These are phyloP conservation scores for Termitomyces bulborhizus DNA, from an alignment of 768 basidiomycete genomes.

Conservation along the genomic window DNA sequence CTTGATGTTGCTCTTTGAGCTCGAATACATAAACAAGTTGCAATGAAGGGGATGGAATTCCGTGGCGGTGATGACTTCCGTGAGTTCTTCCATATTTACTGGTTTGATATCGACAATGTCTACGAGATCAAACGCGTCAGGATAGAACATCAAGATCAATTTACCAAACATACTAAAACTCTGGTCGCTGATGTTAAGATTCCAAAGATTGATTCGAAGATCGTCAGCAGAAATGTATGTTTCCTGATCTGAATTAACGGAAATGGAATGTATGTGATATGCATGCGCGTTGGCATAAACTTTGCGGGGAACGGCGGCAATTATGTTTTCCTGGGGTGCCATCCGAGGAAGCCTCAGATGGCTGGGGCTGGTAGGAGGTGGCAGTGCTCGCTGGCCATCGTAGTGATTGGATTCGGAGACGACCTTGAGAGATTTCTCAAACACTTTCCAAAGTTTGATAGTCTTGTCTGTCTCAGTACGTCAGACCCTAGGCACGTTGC, in stretches of 20 bases:
- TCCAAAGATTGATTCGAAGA: constrained; percentile 96
- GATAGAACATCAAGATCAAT: background rate
- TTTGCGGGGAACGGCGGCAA: constrained; percentile 96
- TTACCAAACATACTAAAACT: constrained; percentile 80
- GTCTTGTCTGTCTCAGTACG: constrained; percentile 76
- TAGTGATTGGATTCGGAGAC: constrained; percentile 95
- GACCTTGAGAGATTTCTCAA: constrained; percentile 93
- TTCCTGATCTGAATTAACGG: constrained; percentile 98
- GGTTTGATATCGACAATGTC: constrained; percentile 99
- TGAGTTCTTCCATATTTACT: constrained; percentile 99
- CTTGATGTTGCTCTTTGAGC: constrained; percentile 99
- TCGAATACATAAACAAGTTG: constrained; percentile 99
- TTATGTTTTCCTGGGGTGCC: constrained; percentile 94
- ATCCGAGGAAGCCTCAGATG: constrained; percentile 87
- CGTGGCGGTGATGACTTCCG: constrained; percentile 99
- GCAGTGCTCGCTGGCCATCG: constrained; percentile 67
- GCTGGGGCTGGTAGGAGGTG: constrained; percentile 49
- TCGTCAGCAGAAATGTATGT: constrained; percentile 99
- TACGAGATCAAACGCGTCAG: constrained; percentile 23
- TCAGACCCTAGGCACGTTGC: constrained; percentile 1
- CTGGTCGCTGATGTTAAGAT: constrained; percentile 96
- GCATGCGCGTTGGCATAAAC: constrained; percentile 99
- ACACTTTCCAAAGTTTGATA: constrained; percentile 99
- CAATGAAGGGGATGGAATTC: constrained; percentile 98
- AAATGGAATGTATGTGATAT: constrained; percentile 99